Evolutionary conservation across 805 yeast genomes (phyloP).

Genomic region (Peterozyma toletana): DNA sequence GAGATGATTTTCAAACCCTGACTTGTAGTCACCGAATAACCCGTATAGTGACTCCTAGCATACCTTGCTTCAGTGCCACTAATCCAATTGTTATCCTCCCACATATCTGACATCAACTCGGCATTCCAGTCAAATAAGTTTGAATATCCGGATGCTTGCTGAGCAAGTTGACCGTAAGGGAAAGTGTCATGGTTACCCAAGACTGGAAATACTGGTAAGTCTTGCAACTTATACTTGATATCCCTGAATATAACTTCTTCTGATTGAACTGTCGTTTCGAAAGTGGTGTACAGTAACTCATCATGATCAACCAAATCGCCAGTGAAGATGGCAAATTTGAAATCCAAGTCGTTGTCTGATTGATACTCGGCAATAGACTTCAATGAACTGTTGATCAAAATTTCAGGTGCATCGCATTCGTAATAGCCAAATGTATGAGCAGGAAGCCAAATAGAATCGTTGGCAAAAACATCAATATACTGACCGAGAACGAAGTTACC

Average conservation of each 20-base stretch:
- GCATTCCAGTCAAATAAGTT: constrained; percentile 37
- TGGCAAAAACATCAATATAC: constrained; percentile 15
- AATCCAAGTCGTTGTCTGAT: constrained; percentile 24
- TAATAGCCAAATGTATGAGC: constrained; percentile 60
- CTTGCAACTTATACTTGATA: constrained; percentile 39
- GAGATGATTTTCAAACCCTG: constrained; percentile 55
- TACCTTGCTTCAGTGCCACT: constrained; percentile 23
- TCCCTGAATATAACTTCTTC: constrained; percentile 45
- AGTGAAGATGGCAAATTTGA: constrained; percentile 61
- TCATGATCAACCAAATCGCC: constrained; percentile 74
- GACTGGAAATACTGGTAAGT: constrained; percentile 52
- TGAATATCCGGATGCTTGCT: constrained; percentile 34
- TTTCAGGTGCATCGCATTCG: constrained; percentile 59
- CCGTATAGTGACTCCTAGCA: constrained; percentile 48
- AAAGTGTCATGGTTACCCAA: constrained; percentile 69
- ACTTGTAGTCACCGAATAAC: constrained; percentile 47
- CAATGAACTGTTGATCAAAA: constrained; percentile 52
- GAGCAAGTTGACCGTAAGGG: constrained; percentile 68
- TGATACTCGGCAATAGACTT: constrained; percentile 30
- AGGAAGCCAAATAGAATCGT: constrained; percentile 32
- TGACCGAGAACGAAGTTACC: constrained; percentile 22
- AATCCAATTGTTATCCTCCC: constrained; percentile 42
- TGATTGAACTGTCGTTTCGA: constrained; percentile 42
- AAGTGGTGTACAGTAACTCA: constrained; percentile 37
- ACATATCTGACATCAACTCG: constrained; percentile 39